Percentiles rank a stretch among this genome's conserved stretches.
These are phyloP conservation scores for Starmerella stigmatis DNA, from an alignment of 805 yeast genomes.

Conservation along the genomic window DNA sequence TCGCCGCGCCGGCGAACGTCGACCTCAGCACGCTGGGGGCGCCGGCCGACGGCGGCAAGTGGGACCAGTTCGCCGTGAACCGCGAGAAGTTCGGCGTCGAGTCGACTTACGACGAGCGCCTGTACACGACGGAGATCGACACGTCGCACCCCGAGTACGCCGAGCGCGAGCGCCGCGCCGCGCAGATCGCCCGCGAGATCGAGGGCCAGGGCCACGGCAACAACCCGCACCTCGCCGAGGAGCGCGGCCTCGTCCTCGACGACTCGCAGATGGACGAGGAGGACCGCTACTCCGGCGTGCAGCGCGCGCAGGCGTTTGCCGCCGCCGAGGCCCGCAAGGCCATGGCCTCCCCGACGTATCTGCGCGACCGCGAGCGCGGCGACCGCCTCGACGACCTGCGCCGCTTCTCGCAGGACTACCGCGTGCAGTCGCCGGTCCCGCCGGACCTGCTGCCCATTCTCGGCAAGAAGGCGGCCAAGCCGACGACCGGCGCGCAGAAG, in stretches of 20 bases:
- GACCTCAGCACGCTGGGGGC: slow-evolving; percentile 14
- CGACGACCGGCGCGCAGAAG: slow-evolving; percentile 4
- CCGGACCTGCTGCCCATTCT: slow-evolving; percentile 58
- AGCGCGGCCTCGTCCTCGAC: slow-evolving; percentile 66
- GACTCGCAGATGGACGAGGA: slow-evolving; percentile 90
- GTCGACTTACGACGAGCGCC: slow-evolving; percentile 72
- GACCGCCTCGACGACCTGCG: slow-evolving; percentile 39
- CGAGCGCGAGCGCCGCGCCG: slow-evolving; percentile 59
- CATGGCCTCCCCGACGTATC: slow-evolving; percentile 26
- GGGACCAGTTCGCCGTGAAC: slow-evolving; percentile 97
- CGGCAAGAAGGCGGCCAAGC: slow-evolving; percentile 41
- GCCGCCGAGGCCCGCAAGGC: slow-evolving; percentile 21
- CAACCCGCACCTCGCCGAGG: slow-evolving; percentile 80
- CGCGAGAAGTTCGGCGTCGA: slow-evolving; percentile 79
- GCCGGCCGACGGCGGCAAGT: slow-evolving; percentile 28
- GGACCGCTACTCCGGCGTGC: slow-evolving; percentile 90
- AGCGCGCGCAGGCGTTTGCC: slow-evolving; percentile 33
- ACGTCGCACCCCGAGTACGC: slow-evolving; percentile 62
- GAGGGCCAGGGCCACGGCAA: slow-evolving; percentile 54
- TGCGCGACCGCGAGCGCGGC: slow-evolving; percentile 27
- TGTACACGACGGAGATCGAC: slow-evolving; percentile 73
- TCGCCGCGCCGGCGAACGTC: slow-evolving; percentile 13
- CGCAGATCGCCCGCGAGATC: slow-evolving; percentile 70
- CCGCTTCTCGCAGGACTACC: slow-evolving; percentile 72
- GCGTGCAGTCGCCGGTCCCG: slow-evolving; percentile 47